Percentiles rank a stretch among this genome's conserved stretches.
phyloP scores from a whole-genome alignment of 2,329 filamentous ascomycete species.

The Fusarium graminum region DNA sequence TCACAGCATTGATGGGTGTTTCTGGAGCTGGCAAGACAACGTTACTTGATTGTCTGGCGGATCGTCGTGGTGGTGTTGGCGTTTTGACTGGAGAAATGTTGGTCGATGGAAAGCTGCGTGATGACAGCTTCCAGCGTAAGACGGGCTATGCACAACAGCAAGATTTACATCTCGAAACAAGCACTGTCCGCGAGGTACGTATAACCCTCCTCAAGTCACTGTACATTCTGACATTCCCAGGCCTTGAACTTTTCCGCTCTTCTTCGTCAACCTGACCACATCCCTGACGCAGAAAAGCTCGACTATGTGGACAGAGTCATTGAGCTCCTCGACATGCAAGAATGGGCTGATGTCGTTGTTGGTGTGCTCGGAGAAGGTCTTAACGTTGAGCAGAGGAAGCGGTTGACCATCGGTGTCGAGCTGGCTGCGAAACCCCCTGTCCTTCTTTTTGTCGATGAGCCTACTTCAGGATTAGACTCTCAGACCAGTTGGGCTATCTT shows the following conservation, averaged over 20 bases:
- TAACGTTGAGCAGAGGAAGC: constrained; percentile 75
- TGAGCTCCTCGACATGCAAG: constrained; percentile 88
- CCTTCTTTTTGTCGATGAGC: constrained; percentile 70
- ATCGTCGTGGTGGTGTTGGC: constrained; percentile 88
- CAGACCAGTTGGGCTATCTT: constrained; percentile 72
- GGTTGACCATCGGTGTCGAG: constrained; percentile 69
- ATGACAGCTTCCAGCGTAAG: constrained; percentile 89
- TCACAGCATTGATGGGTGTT: constrained; percentile 92
- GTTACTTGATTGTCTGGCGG: constrained; percentile 86
- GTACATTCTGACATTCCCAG: constrained; percentile 12
- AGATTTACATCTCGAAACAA: constrained; percentile 86
- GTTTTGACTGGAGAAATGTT: constrained; percentile 88
- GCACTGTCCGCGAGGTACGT: constrained; percentile 79
- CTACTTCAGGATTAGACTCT: constrained; percentile 68
- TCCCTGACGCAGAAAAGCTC: constrained; percentile 81
- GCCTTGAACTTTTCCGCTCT: constrained; percentile 88
- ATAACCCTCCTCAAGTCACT: no score
- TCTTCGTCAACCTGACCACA: constrained; percentile 82
- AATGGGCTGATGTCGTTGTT: constrained; percentile 90
- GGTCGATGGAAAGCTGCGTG: constrained; percentile 73
- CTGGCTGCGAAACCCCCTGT: constrained; percentile 66
- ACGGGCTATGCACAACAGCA: constrained; percentile 94
- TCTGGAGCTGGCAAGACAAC: constrained; percentile 96
- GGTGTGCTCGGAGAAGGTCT: constrained; percentile 90
- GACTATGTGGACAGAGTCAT: constrained; percentile 95